phyloP scores from a whole-genome alignment of 495 filamentous ascomycete genomes.

The Haplographium delicatum region DNA sequence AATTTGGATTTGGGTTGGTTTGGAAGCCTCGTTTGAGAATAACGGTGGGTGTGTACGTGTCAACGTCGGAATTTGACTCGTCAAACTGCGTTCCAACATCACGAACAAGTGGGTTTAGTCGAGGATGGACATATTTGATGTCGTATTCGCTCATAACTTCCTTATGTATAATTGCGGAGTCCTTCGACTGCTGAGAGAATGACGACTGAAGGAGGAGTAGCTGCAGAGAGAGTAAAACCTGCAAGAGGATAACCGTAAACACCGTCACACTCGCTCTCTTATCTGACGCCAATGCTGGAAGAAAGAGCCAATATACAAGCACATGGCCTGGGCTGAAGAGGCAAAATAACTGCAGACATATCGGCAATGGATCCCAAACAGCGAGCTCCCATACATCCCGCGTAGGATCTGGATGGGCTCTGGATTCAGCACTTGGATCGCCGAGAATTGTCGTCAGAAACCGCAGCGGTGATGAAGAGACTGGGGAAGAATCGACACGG shows the following conservation, averaged over 20 bases:
- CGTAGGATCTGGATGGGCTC: slow-evolving; percentile 77
- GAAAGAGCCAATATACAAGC: slow-evolving; percentile 78
- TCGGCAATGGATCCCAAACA: slow-evolving; percentile 87
- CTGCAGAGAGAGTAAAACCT: slow-evolving; percentile 69
- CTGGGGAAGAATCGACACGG: slow-evolving; percentile 81
- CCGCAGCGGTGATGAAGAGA: slow-evolving; percentile 70
- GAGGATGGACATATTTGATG: slow-evolving; percentile 87
- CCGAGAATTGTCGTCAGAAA: slow-evolving; percentile 64
- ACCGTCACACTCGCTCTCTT: slow-evolving; percentile 79
- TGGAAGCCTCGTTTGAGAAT: slow-evolving; percentile 76
- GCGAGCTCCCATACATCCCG: slow-evolving; percentile 93
- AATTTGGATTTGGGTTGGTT: slow-evolving; percentile 85
- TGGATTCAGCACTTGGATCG: slow-evolving; percentile 57
- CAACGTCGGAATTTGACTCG: slow-evolving; percentile 29
- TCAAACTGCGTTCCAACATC: slow-evolving; percentile 75
- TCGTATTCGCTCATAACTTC: slow-evolving; percentile 96
- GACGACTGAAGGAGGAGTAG: slow-evolving; percentile 61
- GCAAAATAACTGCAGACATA: slow-evolving; percentile 78
- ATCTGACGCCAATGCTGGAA: slow-evolving; percentile 70
- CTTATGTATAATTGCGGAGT: slow-evolving; percentile 75
- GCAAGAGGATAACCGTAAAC: slow-evolving; percentile 68
- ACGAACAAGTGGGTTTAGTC: slow-evolving; percentile 72
- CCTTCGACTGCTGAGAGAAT: slow-evolving; percentile 81
- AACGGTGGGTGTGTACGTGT: slow-evolving; percentile 67
- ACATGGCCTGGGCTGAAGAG: slow-evolving; percentile 91